phyloP scores from a whole-genome alignment of 352 stramenopile species.

The Saprolegnia parasitica region DNA sequence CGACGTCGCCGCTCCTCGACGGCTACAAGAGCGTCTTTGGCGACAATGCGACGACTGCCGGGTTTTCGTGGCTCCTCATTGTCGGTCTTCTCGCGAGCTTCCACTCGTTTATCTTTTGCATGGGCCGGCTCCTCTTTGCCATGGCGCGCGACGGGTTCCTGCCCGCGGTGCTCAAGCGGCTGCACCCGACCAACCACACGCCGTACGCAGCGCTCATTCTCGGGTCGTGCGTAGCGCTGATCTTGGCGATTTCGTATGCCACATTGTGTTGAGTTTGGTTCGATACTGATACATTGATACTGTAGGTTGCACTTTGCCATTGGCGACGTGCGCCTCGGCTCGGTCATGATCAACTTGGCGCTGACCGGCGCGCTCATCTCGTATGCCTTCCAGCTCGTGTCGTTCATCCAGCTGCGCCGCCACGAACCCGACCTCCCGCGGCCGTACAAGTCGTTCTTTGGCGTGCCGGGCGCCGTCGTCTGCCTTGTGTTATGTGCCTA shows the following conservation, averaged over 20 bases:
- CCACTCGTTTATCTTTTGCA: slow-evolving; percentile 78
- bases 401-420: slow-evolving; percentile 53
- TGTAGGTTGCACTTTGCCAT: slow-evolving; percentile 52
- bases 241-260: slow-evolving; percentile 37
- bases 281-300: neutral
- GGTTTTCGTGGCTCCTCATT: slow-evolving; percentile 64
- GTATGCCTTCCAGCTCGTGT: slow-evolving; percentile 51
- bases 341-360: slow-evolving; percentile 65
- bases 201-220: slow-evolving; percentile 52
- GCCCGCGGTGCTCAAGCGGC: slow-evolving; percentile 42
- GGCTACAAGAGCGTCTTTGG: slow-evolving; percentile 66
- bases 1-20: slow-evolving; percentile 45
- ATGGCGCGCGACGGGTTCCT: slow-evolving; percentile 64
- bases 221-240: slow-evolving; percentile 43
- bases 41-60: slow-evolving; percentile 58
- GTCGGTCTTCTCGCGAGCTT: slow-evolving; percentile 60
- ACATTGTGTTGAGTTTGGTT: neutral
- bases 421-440: slow-evolving; percentile 45
- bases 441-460: slow-evolving; percentile 54
- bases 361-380: slow-evolving; percentile 61
- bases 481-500: slow-evolving; percentile 44
- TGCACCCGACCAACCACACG: slow-evolving; percentile 44
- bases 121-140: slow-evolving; percentile 57
- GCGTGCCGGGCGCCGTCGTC: slow-evolving; percentile 41
- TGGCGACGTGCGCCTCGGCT: slow-evolving; percentile 49